Evolutionary conservation across 1,284 basidiomycete species (phyloP), one percentile per base, ranked within the genome.

Genomic region (Trichosporon ovoides): DNA sequence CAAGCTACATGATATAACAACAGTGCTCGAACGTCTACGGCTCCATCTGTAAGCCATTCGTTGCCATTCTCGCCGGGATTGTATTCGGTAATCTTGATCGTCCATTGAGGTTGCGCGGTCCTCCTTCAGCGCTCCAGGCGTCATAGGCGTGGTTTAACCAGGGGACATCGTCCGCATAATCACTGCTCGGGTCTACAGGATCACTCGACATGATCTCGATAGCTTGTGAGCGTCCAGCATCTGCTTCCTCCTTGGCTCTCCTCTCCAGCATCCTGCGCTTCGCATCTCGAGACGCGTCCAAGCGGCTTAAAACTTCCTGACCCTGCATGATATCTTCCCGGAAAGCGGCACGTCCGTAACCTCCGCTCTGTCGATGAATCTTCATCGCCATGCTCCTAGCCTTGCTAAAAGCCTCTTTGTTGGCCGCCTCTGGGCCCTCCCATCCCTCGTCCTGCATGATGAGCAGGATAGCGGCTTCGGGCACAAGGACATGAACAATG

Each of bases 401-500:
- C 6, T 38, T 52, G 3, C 52, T 50, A 53, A 58, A 64, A 36
- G 49, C 58, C 18, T 53, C 54, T 12, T 56, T 56, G 55, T 22
- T 52, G 38, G 18, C 55, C 54, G 9, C 33, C 22, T 24, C 46
- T 19, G 18, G 43, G 43, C 12, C 28, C n/a, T 13, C 16, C 56
- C 60, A 59, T 11, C 59, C 65, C 9, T 63, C 43, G 63, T 76
- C 73, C 7, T 61, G 43, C 70, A 70, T 70, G 61, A 76, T 73
- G 38, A 77, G 64, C 14, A 68, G 52, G 28, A 68, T 64, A 2
- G 68, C 64, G 0, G 69, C 67, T 60, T 77, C 76, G 40, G 74
- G 73, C 0, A 76, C 67, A 16, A 77, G 65, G 11, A 77, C 67
- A 53, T 68, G 60, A 11, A 60, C 36, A 55, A 75, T 64, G 53